Evolutionary conservation across 768 basidiomycete species (phyloP).

Genomic region (Suillus brevipes): DNA sequence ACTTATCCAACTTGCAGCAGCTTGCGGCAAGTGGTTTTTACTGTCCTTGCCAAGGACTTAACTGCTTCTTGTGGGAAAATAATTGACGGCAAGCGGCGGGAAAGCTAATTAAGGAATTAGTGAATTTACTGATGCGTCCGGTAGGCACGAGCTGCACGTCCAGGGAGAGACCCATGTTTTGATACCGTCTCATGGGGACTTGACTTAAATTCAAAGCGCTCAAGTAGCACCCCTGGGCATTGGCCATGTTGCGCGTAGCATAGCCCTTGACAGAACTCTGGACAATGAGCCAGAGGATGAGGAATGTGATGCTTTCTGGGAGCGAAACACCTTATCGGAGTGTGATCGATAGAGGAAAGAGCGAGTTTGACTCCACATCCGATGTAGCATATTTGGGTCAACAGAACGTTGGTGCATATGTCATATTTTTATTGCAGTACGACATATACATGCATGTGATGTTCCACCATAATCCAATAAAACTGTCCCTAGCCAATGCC

Average conservation of each 20-base stretch:
- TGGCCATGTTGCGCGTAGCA: conserved; percentile 22
- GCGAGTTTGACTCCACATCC: neutral
- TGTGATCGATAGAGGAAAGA: conserved; percentile 17
- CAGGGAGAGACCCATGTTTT: too few species aligned
- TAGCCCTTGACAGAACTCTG: conserved; percentile 25
- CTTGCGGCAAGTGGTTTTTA: too few species aligned
- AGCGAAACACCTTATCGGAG: conserved; percentile 39
- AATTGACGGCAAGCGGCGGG: too few species aligned
- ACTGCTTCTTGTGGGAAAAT: too few species aligned
- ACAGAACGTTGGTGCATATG: neutral
- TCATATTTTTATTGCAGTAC: neutral
- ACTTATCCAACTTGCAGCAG: too few species aligned
- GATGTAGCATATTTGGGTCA: neutral
- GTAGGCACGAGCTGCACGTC: neutral
- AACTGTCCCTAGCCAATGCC: too few species aligned
- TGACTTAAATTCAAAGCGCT: too few species aligned
- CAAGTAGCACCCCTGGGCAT: conserved; percentile 38
- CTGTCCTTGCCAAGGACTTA: too few species aligned
- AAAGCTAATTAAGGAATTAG: too few species aligned
- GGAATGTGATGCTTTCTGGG: conserved; percentile 34
- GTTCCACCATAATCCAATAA: conserved; percentile 17
- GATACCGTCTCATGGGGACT: too few species aligned
- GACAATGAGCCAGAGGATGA: too few species aligned
- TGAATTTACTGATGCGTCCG: neutral
- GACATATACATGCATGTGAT: neutral